Base-by-base conservation (phyloP, 2,329 filamentous ascomycete species). In the Xylaria sp. region DNA sequence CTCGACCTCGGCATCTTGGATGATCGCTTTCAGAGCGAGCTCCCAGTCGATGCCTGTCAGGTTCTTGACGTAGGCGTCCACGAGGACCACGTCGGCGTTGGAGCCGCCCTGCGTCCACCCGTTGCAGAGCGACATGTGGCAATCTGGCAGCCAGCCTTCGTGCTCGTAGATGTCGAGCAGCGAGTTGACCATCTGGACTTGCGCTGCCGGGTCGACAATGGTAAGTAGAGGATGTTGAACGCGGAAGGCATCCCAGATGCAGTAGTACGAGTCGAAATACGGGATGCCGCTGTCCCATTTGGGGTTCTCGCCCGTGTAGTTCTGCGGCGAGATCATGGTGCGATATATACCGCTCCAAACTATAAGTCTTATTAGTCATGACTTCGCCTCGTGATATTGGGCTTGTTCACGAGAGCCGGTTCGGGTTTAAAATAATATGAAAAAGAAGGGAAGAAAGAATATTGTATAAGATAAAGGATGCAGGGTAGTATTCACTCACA, bases 21-120 rank as follows among this genome's bases (percentile, higher is more conserved):
- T 79, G 0, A 92, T 83, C 6, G 90, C 90, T 77, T 90, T 85
- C 63, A 91, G 90, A 0, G 86, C 90, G 0, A 86, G 81, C 1
- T 81, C 79, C 90, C 90, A 92, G 72, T 81, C 87, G 2, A 92
- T 84, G 2, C 84, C 85, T 1, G 82, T 84, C 1, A 91, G 82
- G 66, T 88, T 89, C 78, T 91, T 91, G 20, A 91, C 74, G 69
- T 86, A 91, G 0, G 89, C 85, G 71, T 91, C 89, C 0, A 84
- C 86, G 1, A 91, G 82, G 0, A 91, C 85, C 3, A 90, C 83
- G 73, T 91, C 89, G 1, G 89, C 88, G 68, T 92, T 91, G 0
- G 88, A 91, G 1, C 90, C 90, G 5, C 90, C 90, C 76, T 92
- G 89, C 0, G 89, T 90, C 79, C 85, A 90, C 1, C 90, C 90